Evolutionary conservation across 2,329 filamentous ascomycete species (phyloP), one percentile per base, ranked within the genome.

Genomic region (Beauveria brongniartii): DNA sequence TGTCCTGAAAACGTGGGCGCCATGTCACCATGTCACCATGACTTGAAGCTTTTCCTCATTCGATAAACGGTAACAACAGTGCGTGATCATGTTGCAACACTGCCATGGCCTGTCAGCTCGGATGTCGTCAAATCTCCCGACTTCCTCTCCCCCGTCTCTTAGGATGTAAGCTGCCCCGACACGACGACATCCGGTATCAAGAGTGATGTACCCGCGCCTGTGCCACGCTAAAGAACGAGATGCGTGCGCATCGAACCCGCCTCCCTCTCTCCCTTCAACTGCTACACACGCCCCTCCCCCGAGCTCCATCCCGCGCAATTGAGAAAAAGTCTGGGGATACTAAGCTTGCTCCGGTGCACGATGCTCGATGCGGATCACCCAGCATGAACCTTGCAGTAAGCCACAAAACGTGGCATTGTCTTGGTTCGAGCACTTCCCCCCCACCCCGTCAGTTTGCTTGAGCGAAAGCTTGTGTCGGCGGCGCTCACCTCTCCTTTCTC

Each of bases 11-110:
- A 54, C 51, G 51, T 54, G 51, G 41, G n/a, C 26, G 12, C 41
- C 12, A 55, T 22, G 22, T 22, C 26, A 43, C 41, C 12, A 55
- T 22, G 22, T 22, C 26, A 43, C 22, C 18, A 20, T 24, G 14
- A n/a, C 9, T 18, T 3, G 55, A 52, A 51, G 46, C 55, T 22
- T 59, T 58, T 51, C 55, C 55, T 43, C 30, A 59, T 59, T 28
- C 3, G 30, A 12, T 50, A 57, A 57, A 52, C 46, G 55, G 47
- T n/a, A 26, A 20, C 22, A 14, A 51, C 30, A 28, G n/a, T 34
- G 16, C 44, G 40, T 43, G 40, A 24, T 24, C 24, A 7, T 34
- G n/a, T 6, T 34, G 40, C 24, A 26, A 55, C 41, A 18, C 24
- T 44, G 40, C 44, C 30, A 10, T 48, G 44, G 40, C 10, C 30